These are phyloP conservation scores for Apiospora rasikravindrae DNA, from an alignment of 2,329 filamentous ascomycete species.

Conservation along the genomic window DNA sequence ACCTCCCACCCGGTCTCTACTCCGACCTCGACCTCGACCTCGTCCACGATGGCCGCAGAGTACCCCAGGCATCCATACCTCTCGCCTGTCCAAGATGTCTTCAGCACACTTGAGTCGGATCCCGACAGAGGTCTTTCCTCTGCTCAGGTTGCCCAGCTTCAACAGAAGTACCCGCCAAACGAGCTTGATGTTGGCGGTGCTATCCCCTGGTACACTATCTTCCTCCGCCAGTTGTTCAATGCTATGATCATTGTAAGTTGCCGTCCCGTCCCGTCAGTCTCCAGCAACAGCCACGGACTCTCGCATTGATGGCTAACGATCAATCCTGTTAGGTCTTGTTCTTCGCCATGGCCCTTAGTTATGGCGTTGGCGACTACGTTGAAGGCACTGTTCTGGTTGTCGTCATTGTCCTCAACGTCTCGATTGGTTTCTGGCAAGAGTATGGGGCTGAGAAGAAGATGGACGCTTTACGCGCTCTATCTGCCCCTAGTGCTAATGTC, in stretches of 20 bases:
- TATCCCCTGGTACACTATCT: conserved; percentile 73
- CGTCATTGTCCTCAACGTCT: conserved; percentile 72
- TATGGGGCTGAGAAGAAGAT: conserved; percentile 70
- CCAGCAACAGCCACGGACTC: conserved; percentile 47
- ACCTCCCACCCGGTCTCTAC: neutral
- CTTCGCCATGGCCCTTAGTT: conserved; percentile 76
- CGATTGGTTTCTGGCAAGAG: conserved; percentile 71
- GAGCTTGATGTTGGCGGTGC: conserved; percentile 72
- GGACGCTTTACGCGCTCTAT: conserved; percentile 66
- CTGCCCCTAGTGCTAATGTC: conserved; percentile 67
- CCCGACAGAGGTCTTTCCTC: conserved; percentile 70
- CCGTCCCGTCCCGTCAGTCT: neutral
- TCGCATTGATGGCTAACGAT: conserved; percentile 33
- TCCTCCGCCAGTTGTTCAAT: conserved; percentile 76
- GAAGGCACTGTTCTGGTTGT: conserved; percentile 71
- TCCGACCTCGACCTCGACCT: conserved; percentile 7
- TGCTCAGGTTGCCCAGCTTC: conserved; percentile 62
- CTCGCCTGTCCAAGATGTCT: conserved; percentile 66
- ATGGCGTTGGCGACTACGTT: conserved; percentile 70
- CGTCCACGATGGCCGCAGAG: conserved; percentile 47
- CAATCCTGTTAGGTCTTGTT: conserved; percentile 67
- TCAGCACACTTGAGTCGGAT: conserved; percentile 65
- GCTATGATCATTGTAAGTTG: conserved; percentile 73
- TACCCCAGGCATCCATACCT: conserved; percentile 65
- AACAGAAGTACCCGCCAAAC: conserved; percentile 68